Base-by-base conservation (phyloP, 177 flowering plant genomes). In the Vitis hybrid region DNA sequence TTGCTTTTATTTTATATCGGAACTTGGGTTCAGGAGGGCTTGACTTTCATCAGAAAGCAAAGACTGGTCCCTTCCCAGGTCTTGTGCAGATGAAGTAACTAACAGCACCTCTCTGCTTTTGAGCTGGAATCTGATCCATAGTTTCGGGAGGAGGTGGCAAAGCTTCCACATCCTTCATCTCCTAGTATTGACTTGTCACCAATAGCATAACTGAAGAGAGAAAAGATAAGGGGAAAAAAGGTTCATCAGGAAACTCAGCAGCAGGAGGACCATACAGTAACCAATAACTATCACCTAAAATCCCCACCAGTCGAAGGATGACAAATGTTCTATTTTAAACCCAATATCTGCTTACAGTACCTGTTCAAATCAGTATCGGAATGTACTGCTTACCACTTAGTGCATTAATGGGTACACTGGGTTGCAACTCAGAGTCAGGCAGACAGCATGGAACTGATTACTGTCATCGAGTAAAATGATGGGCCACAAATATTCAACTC, bases 381-480 rank as follows among this genome's bases (percentile, higher is more conserved):
- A 16, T 67, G 75, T 24, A 24, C 24, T 24, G 0, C 24, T 24
- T 24, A 2, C 24, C 24, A 24, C 24, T 24, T 0, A 24, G 24
- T 24, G 0, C 24, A 24, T 24, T 24, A 24, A 24, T 24, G 0
- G 24, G 24, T 24, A 24, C 24, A 24, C 0, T 24, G 24, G 24
- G 24, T 24, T 15, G 99, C 9, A 16, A 14, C 52, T 21, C 19
- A 48, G 3, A 59, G 63, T 6, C 68, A 93, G 87, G 88, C 99
- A 96, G 65, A 89, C 91, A 6, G 98, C 99, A 82, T 96, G 99
- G 79, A 96, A 96, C 86, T 96, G 99, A 77, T 96, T 96, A 75
- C 99, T 96, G 70, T 96, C 99, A 4, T 2, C 0, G 24, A 0
- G 24, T 24, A 24, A 21, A 24, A 24, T 2, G 24, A 24, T 24